These are phyloP conservation scores for Wickerhamomyces tratensis DNA, from an alignment of 805 yeast species.

Conservation along the genomic window DNA sequence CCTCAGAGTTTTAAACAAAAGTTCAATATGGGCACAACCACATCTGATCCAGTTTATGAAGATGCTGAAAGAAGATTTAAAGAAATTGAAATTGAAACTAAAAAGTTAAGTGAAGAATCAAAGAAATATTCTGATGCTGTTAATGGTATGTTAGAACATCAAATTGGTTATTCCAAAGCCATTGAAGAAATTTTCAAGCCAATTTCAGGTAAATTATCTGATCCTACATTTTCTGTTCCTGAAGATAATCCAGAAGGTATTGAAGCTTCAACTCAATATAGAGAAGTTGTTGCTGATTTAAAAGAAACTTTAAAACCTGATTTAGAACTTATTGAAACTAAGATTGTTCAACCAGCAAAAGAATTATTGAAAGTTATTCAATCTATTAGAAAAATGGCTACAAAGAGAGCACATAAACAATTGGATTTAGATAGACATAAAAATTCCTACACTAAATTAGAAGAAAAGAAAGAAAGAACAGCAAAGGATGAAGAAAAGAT, in stretches of 20 bases:
- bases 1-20: conserved; percentile 90
- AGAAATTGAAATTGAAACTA: conserved; percentile 83
- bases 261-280: conserved; percentile 85
- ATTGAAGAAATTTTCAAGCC: conserved; percentile 96
- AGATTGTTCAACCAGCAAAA: conserved; percentile 87
- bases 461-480: conserved; percentile 73
- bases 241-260: conserved; percentile 98
- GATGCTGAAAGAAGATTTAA: conserved; percentile 97
- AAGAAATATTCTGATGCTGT: conserved; percentile 87
- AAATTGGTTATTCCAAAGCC: conserved; percentile 89
- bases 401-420: conserved; percentile 92
- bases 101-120: conserved; percentile 82
- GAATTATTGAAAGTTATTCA: conserved; percentile 78
- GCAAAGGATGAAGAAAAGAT: conserved; percentile 86
- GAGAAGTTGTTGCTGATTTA: conserved; percentile 78
- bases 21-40: conserved; percentile 73
- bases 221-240: conserved; percentile 75
- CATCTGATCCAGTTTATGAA: conserved; percentile 80
- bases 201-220: conserved; percentile 84
- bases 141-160: conserved; percentile 87
- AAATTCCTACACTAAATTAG: conserved; percentile 58
- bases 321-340: conserved; percentile 79
- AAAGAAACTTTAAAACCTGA: conserved; percentile 87
- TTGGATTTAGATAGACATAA: conserved; percentile 85
- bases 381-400: conserved; percentile 83